Evolutionary conservation across 2,329 filamentous ascomycete species (phyloP).

Genomic region (Cytospora schulzeri): DNA sequence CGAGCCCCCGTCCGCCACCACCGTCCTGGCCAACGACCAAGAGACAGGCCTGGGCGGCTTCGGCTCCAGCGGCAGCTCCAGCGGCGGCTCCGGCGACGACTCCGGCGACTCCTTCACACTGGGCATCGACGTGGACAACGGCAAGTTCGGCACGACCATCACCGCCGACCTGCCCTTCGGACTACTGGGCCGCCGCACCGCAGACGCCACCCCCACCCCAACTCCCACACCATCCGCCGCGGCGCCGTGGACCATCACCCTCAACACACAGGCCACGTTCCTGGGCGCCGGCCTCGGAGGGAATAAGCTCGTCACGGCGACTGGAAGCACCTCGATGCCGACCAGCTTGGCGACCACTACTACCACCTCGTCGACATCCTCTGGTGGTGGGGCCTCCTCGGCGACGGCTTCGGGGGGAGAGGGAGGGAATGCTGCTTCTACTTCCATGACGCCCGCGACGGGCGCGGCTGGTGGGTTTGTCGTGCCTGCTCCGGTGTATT

Average conservation of each 20-base stretch:
- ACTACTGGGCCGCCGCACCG: slow-evolving; percentile 12
- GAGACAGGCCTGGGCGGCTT: neutral
- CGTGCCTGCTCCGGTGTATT: neutral
- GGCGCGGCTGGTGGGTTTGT: neutral
- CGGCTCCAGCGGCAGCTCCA: too few species aligned
- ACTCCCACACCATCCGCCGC: neutral
- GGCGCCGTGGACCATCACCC: slow-evolving; percentile 18
- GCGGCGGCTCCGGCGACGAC: too few species aligned
- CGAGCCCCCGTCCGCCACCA: neutral
- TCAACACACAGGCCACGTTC: slow-evolving; percentile 1
- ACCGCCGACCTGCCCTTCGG: slow-evolving; percentile 21
- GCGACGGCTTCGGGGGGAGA: too few species aligned
- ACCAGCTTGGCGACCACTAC: neutral
- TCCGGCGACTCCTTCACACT: slow-evolving; percentile 8
- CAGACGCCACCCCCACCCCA: neutral
- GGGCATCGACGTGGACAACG: slow-evolving; percentile 22
- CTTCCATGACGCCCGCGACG: neutral
- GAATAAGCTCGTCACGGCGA: neutral
- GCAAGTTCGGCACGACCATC: slow-evolving; percentile 22
- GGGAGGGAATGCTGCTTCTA: neutral
- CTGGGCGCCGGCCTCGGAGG: neutral
- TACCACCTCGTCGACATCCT: neutral
- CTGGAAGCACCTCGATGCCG: neutral
- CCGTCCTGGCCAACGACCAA: neutral
- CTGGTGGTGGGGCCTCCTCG: neutral